Base-by-base conservation (phyloP, 805 yeast genomes). In the Barnettozyma populi region DNA sequence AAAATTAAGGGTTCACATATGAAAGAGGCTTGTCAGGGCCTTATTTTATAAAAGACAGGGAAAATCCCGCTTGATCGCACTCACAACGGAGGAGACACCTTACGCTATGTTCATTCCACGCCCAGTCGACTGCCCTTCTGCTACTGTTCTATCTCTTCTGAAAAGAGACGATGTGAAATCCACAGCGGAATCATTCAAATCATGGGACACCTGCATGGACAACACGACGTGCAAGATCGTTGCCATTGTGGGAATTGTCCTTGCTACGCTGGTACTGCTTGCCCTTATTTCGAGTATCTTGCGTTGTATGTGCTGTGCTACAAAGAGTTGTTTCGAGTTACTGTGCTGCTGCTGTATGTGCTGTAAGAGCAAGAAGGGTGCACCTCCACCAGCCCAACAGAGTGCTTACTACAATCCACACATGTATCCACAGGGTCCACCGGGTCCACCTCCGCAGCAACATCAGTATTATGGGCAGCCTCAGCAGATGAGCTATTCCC, bases 181-280 rank as follows among this genome's bases (percentile, higher is more conserved):
- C 20, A 68, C 74, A 2, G 71, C 69, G 6, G 55, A 70, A 25
- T 64, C 85, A 6, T 84, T 84, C 70, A 77, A 71, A 58, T 54
- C 63, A 45, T 86, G 95, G 94, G 79, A 82, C 59, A 77, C 86
- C 2, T 87, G 95, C 66, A 86, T 85, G 92, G 84, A 75, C 59
- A 84, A 85, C 63, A 80, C 68, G 40, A 72, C 81, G 41, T 87
- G 95, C 65, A 87, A 86, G 60, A 78, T 86, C 48, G 77, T 84
- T 19, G 90, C 86, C 4, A 86, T 86, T 39, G 86, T 85, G 13
- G 84, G 86, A 3, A 82, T 86, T 3, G 78, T 70, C 0, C 57
- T 87, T 11, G 92, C 82, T 0, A 70, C 62, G 0, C 54, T 86
- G 2, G 49, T 84, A 0, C 66, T 63, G 0, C 44, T 84, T 6